These are phyloP conservation scores for Pseudozyma sp. DNA, from an alignment of 1,284 basidiomycete species.

Conservation along the genomic window DNA sequence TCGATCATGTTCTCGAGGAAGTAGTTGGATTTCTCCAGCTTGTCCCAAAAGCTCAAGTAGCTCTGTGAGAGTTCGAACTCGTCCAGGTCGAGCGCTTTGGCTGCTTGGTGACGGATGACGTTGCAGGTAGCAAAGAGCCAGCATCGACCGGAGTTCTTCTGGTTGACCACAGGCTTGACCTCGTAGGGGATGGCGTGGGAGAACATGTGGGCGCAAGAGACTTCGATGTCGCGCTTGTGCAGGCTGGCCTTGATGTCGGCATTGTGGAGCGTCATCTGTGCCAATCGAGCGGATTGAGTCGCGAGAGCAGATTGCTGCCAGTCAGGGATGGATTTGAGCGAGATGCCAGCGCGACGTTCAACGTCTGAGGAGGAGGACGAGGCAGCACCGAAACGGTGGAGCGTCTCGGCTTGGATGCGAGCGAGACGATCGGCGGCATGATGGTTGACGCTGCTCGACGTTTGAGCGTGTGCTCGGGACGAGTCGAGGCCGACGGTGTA, in stretches of 20 bases:
- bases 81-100: conserved; percentile 84
- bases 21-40: conserved; percentile 94
- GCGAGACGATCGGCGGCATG: conserved; percentile 52
- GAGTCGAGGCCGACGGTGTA: conserved; percentile 24
- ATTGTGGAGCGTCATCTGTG: conserved; percentile 83
- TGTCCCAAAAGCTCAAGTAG: conserved; percentile 69
- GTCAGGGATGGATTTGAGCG: conserved; percentile 31
- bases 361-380: conserved; percentile 2
- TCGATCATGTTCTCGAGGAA: conserved; percentile 89
- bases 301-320: conserved; percentile 49
- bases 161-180: conserved; percentile 80
- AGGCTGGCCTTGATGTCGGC: conserved; percentile 78
- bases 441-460: conserved; percentile 33
- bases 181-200: conserved; percentile 83
- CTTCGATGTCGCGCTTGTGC: conserved; percentile 75
- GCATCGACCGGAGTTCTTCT: conserved; percentile 73
- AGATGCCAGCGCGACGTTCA: conserved; percentile 24
- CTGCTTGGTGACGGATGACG: conserved; percentile 83
- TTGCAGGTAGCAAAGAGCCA: conserved; percentile 72
- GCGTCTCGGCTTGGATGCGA: conserved; percentile 51
- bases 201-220: conserved; percentile 84
- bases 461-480: conserved; percentile 8
- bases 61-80: conserved; percentile 91
- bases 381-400: conserved; percentile 9
- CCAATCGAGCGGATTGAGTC: conserved; percentile 77